phyloP scores from a whole-genome alignment of 805 yeast genomes.

The Nakazawaea pomicola region DNA sequence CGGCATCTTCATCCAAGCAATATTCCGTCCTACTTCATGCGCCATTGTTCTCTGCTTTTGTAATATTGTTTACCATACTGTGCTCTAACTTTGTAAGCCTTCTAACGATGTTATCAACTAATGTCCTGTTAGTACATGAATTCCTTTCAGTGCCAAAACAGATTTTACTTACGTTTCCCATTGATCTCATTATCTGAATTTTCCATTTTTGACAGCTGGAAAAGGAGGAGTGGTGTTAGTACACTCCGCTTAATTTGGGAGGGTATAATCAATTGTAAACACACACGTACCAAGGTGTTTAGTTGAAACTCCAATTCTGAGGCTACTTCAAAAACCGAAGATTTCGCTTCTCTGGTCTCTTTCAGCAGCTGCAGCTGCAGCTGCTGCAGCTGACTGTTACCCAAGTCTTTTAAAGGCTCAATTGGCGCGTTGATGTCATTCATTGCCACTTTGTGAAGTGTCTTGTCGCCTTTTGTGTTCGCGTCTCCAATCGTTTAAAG shows the following conservation, averaged over 20 bases:
- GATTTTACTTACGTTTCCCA: constrained; percentile 14
- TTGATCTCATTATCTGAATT: constrained; percentile 18
- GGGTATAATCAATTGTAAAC: too few species aligned
- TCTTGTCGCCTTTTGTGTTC: too few species aligned
- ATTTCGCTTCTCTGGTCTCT: constrained; percentile 1
- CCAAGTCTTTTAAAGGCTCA: constrained; percentile 7
- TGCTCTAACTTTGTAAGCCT: constrained; percentile 20
- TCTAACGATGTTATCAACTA: constrained; percentile 20
- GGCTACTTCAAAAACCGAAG: constrained; percentile 28
- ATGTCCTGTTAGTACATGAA: too few species aligned
- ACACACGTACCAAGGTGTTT: constrained; percentile 16
- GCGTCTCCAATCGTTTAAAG: too few species aligned
- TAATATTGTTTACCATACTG: constrained; percentile 11
- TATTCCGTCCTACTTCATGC: too few species aligned
- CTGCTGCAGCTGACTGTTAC: too few species aligned
- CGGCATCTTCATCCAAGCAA: too few species aligned
- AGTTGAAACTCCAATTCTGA: constrained; percentile 24
- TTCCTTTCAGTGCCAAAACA: not conserved
- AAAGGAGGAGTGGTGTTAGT: too few species aligned
- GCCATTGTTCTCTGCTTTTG: too few species aligned
- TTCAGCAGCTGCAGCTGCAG: not conserved
- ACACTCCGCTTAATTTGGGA: too few species aligned
- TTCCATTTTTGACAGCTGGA: constrained; percentile 17
- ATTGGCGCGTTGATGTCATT: constrained; percentile 1
- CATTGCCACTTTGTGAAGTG: constrained; percentile 1